Base-by-base conservation (phyloP, 2,329 filamentous ascomycete genomes). In the Fonsecaea pedrosoi region DNA sequence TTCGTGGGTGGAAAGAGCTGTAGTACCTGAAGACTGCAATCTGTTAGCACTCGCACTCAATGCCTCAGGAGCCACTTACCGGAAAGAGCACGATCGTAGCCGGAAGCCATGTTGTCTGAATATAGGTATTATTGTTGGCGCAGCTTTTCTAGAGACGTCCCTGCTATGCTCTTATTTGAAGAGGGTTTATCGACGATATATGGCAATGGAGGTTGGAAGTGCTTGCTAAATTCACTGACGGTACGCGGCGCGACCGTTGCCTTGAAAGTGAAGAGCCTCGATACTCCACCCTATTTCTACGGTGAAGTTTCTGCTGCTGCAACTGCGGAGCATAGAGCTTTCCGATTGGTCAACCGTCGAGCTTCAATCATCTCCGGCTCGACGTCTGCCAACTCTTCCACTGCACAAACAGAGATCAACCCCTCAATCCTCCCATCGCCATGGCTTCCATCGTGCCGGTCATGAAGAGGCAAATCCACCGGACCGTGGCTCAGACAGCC, bases 41-140 rank as follows among this genome's bases (percentile, higher is more conserved):
- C 48, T 50, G 62, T 73, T 70, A 74, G 64, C 60, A 35, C 57
- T 18, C 54, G 40, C 30, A 38, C 32, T 30, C n/a, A 57, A 59
- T 30, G 18, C 32, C 15, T 50, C 35, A 42, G 62, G 37, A 37
- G 7, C 25, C 71, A 78, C 89, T 84, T 89, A 97, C 94, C 94
- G 83, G 94, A 98, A 81, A 98, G 90, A 83, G 94, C 95, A 91
- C 95, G 92, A 85, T 99, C 95, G 84, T 99, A 99, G 82, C 94
- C 94, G 76, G 94, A 97, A 81, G 93, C 91, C 92, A 96, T 91
- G 70, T 55, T 80, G 45, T 50, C 45, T 50, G 10, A 8, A 30
- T 4, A 10, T 50, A 25, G 10, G 9, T 10, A 13, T 50, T 50
- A 50, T 30, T 13, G 45, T 25, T 25, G 45, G 18, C 34, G 12